These are phyloP conservation scores for Aspergillus udagawae DNA, from an alignment of 2,329 filamentous ascomycete species.

Conservation along the genomic window DNA sequence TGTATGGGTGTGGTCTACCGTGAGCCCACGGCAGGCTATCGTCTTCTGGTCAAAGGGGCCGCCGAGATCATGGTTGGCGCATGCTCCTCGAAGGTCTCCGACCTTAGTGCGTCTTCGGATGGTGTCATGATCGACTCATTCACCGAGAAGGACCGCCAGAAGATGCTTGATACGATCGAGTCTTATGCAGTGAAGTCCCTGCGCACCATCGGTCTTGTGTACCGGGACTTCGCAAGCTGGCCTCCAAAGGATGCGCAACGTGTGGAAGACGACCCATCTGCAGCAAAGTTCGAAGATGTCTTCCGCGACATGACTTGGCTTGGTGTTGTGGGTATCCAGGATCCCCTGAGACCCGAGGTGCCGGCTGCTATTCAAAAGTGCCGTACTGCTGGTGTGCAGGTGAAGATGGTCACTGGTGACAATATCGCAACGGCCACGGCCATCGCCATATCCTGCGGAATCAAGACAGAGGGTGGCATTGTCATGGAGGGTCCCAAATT, in stretches of 20 bases:
- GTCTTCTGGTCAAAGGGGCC: slow-evolving; percentile 47
- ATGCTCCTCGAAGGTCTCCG: slow-evolving; percentile 30
- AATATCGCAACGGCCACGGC: slow-evolving; percentile 69
- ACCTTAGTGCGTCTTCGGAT: slow-evolving; percentile 25
- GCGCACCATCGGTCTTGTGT: slow-evolving; percentile 70
- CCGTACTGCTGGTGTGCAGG: slow-evolving; percentile 64
- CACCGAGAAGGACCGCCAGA: slow-evolving; percentile 22
- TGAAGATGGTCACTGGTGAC: slow-evolving; percentile 70
- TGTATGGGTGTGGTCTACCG: slow-evolving; percentile 53
- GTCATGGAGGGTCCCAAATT: slow-evolving; percentile 69
- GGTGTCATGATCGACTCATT: slow-evolving; percentile 21
- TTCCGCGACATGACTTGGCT: slow-evolving; percentile 71
- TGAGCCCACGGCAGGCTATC: slow-evolving; percentile 36
- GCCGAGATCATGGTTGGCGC: slow-evolving; percentile 43
- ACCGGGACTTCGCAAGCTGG: slow-evolving; percentile 67
- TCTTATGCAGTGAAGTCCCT: slow-evolving; percentile 55
- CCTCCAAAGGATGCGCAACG: slow-evolving; percentile 57
- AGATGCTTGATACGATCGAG: slow-evolving; percentile 34
- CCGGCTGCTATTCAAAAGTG: slow-evolving; percentile 64
- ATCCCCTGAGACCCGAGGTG: slow-evolving; percentile 66
- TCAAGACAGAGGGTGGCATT: slow-evolving; percentile 55
- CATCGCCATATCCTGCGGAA: slow-evolving; percentile 70
- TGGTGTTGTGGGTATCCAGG: slow-evolving; percentile 69
- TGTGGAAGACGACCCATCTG: slow-evolving; percentile 57
- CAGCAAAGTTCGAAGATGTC: slow-evolving; percentile 63